These are phyloP conservation scores for Aspergillus felis DNA, from an alignment of 2,329 filamentous ascomycete species.

Conservation along the genomic window DNA sequence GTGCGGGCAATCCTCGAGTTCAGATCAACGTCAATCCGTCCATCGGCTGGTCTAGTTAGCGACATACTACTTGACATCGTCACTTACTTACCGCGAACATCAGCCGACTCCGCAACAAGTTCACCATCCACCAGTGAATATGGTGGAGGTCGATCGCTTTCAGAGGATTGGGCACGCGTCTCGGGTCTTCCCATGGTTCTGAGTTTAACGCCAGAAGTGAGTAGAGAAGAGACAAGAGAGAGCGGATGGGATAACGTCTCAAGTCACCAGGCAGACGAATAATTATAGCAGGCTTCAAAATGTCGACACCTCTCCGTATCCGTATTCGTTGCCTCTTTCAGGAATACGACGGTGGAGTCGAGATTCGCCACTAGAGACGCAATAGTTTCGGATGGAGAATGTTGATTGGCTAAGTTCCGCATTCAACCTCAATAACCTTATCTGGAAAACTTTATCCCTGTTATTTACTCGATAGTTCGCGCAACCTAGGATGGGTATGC, in stretches of 20 bases:
- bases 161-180: not conserved
- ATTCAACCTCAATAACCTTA: not conserved
- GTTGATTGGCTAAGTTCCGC: too few relatives aligned
- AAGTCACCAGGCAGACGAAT: not conserved
- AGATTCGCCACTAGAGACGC: not conserved
- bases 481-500: not conserved
- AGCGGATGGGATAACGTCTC: not conserved
- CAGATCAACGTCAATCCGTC: constrained; percentile 19
- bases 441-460: not conserved
- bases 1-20: constrained; percentile 14
- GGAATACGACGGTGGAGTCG: not conserved
- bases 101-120: not conserved
- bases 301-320: not conserved
- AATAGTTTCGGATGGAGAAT: too few relatives aligned
- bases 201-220: not conserved
- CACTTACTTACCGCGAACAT: not conserved
- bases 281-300: not conserved
- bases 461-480: not conserved
- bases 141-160: not conserved
- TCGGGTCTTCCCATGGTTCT: not conserved
- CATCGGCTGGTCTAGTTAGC: constrained; percentile 12
- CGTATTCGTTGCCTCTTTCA: not conserved
- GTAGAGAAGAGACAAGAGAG: not conserved
- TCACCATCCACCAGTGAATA: not conserved
- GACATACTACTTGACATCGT: not conserved